These are phyloP conservation scores for Spiraea crenata DNA, from an alignment of 331 rosid genomes.

Conservation along the genomic window DNA sequence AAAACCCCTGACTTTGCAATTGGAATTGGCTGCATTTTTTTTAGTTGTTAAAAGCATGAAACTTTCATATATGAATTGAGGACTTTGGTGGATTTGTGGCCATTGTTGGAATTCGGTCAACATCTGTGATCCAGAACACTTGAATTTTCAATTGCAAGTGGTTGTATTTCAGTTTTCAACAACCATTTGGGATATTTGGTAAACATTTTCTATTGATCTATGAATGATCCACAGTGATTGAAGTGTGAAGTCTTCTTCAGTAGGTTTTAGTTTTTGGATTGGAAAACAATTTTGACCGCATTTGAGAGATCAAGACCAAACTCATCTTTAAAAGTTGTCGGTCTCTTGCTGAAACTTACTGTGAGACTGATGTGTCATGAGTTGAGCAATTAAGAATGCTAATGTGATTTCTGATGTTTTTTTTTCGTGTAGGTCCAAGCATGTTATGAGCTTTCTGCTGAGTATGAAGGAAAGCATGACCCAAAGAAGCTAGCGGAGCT, in stretches of 20 bases:
- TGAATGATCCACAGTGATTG: not conserved
- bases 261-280: not conserved
- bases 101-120: not conserved
- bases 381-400: not conserved
- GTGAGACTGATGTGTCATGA: not conserved
- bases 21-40: slow-evolving; percentile 9
- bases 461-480: slow-evolving; percentile 85
- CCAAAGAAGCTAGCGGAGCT: slow-evolving; percentile 84
- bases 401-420: not conserved
- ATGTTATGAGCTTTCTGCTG: slow-evolving; percentile 93
- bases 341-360: not conserved
- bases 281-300: not conserved
- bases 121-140: slow-evolving; percentile 8
- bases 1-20: slow-evolving; percentile 11
- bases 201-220: not conserved
- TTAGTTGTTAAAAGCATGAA: slow-evolving; percentile 17
- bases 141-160: slow-evolving; percentile 11
- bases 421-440: slow-evolving; percentile 74
- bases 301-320: slow-evolving; percentile 1
- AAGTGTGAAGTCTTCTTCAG: not conserved
- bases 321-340: not conserved
- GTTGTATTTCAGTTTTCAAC: not conserved
- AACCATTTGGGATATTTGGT: not conserved
- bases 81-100: not conserved
- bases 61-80: slow-evolving; percentile 10